These are phyloP conservation scores for Fusarium anthophilum DNA, from an alignment of 2,329 filamentous ascomycete species.

Conservation along the genomic window DNA sequence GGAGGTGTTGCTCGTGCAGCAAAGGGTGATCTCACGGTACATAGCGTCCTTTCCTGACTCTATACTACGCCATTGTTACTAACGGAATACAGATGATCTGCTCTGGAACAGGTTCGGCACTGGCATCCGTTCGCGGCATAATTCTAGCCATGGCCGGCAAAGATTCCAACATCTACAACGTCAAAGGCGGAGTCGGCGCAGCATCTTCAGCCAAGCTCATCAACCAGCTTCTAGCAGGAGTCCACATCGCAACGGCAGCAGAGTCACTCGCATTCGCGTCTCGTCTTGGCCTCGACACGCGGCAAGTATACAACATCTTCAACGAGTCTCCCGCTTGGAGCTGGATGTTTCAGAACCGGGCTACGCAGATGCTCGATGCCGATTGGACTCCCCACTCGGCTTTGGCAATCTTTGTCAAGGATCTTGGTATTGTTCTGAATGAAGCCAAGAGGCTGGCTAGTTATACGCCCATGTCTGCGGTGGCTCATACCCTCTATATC, in stretches of 20 bases:
- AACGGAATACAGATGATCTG: neutral
- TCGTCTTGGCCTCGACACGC: neutral
- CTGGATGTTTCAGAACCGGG: neutral
- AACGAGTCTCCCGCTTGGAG: neutral
- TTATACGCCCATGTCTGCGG: neutral
- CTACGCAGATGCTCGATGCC: neutral
- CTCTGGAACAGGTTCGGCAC: neutral
- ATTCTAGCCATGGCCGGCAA: neutral
- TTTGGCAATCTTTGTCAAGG: neutral
- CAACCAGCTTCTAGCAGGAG: neutral
- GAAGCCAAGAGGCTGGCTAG: neutral
- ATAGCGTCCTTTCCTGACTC: fast-evolving
- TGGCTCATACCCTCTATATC: neutral
- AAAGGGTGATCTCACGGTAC: neutral
- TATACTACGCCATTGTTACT: fast-evolving
- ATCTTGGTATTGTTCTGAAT: neutral
- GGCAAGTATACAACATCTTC: neutral
- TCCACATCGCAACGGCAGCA: neutral
- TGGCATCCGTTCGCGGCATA: neutral
- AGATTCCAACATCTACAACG: neutral
- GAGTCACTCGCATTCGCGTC: neutral
- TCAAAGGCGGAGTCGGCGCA: neutral
- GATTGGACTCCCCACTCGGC: neutral
- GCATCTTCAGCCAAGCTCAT: neutral
- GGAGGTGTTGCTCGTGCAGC: neutral